Evolutionary conservation across 108 stramenopile genomes (phyloP), one percentile per base, ranked within the genome.

Genomic region (Discostella pseudostelligera): DNA sequence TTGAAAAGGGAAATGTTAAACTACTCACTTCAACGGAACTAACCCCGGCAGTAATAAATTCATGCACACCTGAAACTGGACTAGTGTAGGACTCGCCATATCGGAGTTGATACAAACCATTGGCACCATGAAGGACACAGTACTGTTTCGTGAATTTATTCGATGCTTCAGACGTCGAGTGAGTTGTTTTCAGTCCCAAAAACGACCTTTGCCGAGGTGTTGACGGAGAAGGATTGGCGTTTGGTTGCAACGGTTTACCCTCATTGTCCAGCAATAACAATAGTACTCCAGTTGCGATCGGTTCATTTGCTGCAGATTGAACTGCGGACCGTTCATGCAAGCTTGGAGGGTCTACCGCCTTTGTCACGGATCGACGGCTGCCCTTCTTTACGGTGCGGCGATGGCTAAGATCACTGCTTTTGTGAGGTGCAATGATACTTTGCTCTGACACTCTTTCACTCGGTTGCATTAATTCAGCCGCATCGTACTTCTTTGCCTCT

Each of bases 71-170:
- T 19, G 39, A 50, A 8, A 64, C 58, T 26, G 56, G 50, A 3
- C 49, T 62, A 11, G 37, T 24, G 3, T 47, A 60, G 1, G 65
- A 47, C 16, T 59, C 51, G 16, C 76, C 76, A 56, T 69, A 77
- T 29, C 76, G 68, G 17, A 77, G 48, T 55, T 77, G 76, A 60
- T 77, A 77, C 0, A 77, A 49, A 6, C 76, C 76, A 60, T 69
- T 69, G 0, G 68, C 22, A 8, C 76, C 76, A 32, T 77, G 76
- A 12, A 77, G 37, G 3, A 69, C 68, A 39, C 67, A 69, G 21
- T 69, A 69, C 58, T 65, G 68, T 44, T 62, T 50, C 42, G 59
- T 77, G 39, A 59, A 65, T 20, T 44, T 59, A 20, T 6, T 40
- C 19, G 42, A 19, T 39, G 42, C 32, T 2, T 57, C 42, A 19